Evolutionary conservation across 2,329 filamentous ascomycete genomes (phyloP), one percentile per base, ranked within the genome.

Genomic region (Cordyceps fumosorosea): DNA sequence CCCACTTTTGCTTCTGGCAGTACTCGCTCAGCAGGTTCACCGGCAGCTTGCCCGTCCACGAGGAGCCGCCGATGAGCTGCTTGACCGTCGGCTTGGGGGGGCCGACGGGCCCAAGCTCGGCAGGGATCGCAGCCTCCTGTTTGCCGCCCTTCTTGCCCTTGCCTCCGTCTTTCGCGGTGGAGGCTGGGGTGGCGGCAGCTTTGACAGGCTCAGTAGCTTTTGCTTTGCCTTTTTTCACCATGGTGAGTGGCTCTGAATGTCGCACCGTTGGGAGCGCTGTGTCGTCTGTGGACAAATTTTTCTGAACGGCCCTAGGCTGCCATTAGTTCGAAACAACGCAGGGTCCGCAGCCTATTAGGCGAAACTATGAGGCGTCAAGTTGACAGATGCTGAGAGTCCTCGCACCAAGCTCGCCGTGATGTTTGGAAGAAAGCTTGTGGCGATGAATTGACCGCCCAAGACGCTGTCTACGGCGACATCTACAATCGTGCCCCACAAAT

Each of bases 21-120:
- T 96, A 90, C 79, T 98, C 95, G 42, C 90, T 91, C 66, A 98
- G 84, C 69, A 98, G 82, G 72, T 96, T 97, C 66, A 97, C 90
- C 1, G 95, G 95, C 37, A 99, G 79, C 74, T 99, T 99, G 47
- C 95, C 95, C 0, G 95, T 99, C 95, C 95, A 99, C 68, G 92
- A 97, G 63, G 91, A 86, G 55, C 95, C 95, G 48, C 92, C 95
- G 70, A 99, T 96, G 66, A 99, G 79, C 68, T 96, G 91, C 74
- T 89, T 88, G 51, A 83, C 82, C 1, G 86, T 87, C 16, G 84
- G 85, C 67, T 86, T 85, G 0, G 82, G 82, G 3, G 81, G 81
- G 0, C 75, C 80, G 2, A 71, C 65, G 3, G 74, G 67, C 16
- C 71, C 73, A 64, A 71, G 72, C 59, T 72, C 76, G 66, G 68